A percentile compares a stretch with the other conserved stretches of the same genome.
phyloP scores from a whole-genome alignment of 306 rosid genomes.

The Malus asiatica region DNA sequence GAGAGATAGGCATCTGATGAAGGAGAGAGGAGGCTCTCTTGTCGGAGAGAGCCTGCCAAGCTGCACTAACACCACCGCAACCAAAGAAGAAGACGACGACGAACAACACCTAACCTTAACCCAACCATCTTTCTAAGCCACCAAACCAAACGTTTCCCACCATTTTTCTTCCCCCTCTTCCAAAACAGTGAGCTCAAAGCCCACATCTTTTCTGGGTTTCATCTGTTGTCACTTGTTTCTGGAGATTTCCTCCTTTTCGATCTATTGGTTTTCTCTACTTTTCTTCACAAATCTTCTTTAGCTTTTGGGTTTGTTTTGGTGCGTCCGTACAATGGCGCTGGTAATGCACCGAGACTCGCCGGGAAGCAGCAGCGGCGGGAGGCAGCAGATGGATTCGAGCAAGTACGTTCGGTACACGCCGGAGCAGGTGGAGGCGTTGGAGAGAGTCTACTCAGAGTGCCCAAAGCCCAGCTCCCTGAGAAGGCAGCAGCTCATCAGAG shows the following conservation, averaged over 20 bases:
- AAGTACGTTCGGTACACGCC: slow-evolving; percentile 95
- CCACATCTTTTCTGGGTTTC: neutral
- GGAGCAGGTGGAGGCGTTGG: slow-evolving; percentile 93
- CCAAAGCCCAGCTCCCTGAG: slow-evolving; percentile 91
- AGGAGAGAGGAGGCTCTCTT: slow-evolving; percentile 95
- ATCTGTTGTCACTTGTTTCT: neutral
- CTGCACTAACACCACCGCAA: slow-evolving; percentile 8
- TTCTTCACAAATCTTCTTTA: neutral
- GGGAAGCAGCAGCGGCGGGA: slow-evolving; percentile 9
- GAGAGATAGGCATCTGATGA: slow-evolving; percentile 44
- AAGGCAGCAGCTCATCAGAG: slow-evolving; percentile 92
- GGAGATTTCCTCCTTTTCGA: neutral
- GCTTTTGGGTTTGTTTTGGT: neutral
- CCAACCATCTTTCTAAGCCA: slow-evolving; percentile 1
- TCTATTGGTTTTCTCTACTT: neutral
- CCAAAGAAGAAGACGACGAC: slow-evolving; percentile 35
- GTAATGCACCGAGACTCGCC: slow-evolving; percentile 60
- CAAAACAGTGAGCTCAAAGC: neutral
- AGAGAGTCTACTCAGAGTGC: slow-evolving; percentile 87
- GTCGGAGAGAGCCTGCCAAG: slow-evolving; percentile 80
- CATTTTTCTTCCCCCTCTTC: neutral
- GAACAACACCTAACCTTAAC: slow-evolving; percentile 16
- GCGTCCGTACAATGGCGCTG: slow-evolving; percentile 48
- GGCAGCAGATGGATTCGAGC: slow-evolving; percentile 64
- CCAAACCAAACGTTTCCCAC: neutral